Evolutionary conservation across 2,329 filamentous ascomycete species (phyloP), one percentile per base, ranked within the genome.

Genomic region (Aureobasidium sp.): DNA sequence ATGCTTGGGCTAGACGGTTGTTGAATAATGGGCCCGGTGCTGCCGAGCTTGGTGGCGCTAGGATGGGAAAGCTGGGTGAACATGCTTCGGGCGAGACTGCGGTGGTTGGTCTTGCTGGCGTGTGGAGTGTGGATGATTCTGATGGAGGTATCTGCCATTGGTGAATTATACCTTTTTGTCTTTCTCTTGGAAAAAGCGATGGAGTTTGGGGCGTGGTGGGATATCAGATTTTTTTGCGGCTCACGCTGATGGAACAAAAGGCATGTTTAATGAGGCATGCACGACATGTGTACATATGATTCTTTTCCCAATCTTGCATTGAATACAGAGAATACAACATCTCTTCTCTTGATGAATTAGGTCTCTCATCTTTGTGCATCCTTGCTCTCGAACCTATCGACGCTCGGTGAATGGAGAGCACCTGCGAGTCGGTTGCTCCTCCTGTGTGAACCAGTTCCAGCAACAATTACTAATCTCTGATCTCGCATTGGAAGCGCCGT

Each of bases 91-190:
- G 82, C 1, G 79, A 82, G 65, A 74, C 82, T 31, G 79, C 84
- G 69, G 78, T 84, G 63, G 82, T 86, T 61, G 92, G 92, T 0
- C 77, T 97, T 58, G 91, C 91, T 6, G 90, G 90, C 2, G 87
- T 85, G 0, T 97, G 92, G 92, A 88, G 86, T n/a, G 87, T 94
- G 71, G 90, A 95, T 69, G 90, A 96, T 63, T 86, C 86, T 57
- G 91, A 84, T 65, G 84, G 84, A 27, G 84, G 84, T 0, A 78
- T 83, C 25, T 83, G 81, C 67, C 78, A 82, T 70, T 83, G 81
- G 78, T 83, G 69, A 22, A 36, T 15, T 9, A 25, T 48, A n/a
- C n/a, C 34, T 31, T 49, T 17, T 60, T 48, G 8, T 47, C 5
- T 44, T 22, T 9, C 15, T 12, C n/a, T 59, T 39, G 20, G 41